Evolutionary conservation across 208 protist species (phyloP).

Genomic region (Acanthamoeba lugdunensis): DNA sequence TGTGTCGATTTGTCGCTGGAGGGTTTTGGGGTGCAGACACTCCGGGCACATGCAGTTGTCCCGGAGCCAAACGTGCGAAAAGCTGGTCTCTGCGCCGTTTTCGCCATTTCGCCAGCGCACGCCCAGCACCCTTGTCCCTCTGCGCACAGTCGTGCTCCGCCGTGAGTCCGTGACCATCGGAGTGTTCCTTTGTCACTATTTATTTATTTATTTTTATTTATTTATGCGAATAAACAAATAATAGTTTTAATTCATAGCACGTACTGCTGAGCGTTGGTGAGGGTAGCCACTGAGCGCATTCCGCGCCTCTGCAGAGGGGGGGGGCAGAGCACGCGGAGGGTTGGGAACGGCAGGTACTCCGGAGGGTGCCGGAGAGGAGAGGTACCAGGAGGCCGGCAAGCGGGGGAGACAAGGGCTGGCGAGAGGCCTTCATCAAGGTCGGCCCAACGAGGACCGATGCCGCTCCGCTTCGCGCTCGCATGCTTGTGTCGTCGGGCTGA

Average conservation of each 20-base stretch:
- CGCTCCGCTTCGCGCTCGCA: too few species aligned
- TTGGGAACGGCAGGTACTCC: background rate
- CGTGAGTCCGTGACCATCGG: too few species aligned
- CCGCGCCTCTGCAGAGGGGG: background rate
- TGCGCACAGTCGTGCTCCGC: background rate
- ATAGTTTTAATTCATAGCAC: too few species aligned
- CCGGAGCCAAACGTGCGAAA: slow-evolving; percentile 49
- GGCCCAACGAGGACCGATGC: too few species aligned
- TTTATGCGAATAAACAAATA: too few species aligned
- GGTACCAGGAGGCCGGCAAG: background rate
- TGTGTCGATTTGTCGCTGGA: slow-evolving; percentile 65
- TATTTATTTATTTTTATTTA: too few species aligned
- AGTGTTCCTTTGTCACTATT: too few species aligned
- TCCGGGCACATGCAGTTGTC: slow-evolving; percentile 65
- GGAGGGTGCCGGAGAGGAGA: background rate
- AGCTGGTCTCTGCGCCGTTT: background rate
- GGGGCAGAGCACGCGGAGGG: background rate
- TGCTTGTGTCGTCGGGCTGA: too few species aligned
- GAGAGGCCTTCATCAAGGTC: too few species aligned
- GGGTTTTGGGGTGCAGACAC: slow-evolving; percentile 63
- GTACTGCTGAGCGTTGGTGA: background rate
- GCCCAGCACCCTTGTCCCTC: background rate
- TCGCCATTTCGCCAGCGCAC: background rate
- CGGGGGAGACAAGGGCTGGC: background rate
- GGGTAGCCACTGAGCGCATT: background rate